phyloP scores from a whole-genome alignment of 2,329 filamentous ascomycete genomes.

The Pseudopyricularia javanii region DNA sequence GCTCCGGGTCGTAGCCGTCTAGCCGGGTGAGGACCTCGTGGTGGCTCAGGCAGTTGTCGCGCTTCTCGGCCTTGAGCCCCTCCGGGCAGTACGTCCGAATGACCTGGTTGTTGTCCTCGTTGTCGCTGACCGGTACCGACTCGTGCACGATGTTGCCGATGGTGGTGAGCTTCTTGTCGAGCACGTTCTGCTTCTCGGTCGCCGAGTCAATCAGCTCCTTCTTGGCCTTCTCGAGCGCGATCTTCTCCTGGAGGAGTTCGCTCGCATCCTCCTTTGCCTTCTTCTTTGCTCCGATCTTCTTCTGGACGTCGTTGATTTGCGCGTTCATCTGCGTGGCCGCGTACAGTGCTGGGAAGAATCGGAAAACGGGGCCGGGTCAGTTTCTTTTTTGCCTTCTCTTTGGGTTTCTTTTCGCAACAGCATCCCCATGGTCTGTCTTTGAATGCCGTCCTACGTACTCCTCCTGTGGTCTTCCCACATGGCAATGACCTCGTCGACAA shows the following conservation, averaged over 20 bases:
- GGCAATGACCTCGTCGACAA: constrained; percentile 82
- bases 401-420: too few species aligned
- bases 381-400: too few species aligned
- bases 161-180: constrained; percentile 68
- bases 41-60: constrained; percentile 64
- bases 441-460: constrained; percentile 18
- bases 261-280: constrained; percentile 77
- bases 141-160: constrained; percentile 91
- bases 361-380: not conserved
- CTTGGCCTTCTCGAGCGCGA: constrained; percentile 67
- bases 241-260: constrained; percentile 12
- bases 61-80: constrained; percentile 61
- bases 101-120: constrained; percentile 77
- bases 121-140: constrained; percentile 70
- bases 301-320: constrained; percentile 79
- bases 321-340: constrained; percentile 61
- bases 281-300: constrained; percentile 83
- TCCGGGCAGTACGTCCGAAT: constrained; percentile 73
- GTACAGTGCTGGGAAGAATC: not conserved
- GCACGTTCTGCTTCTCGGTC: constrained; percentile 57
- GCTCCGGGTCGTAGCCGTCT: constrained; percentile 85
- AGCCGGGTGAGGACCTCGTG: constrained; percentile 85
- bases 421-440: too few species aligned
- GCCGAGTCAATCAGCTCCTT: constrained; percentile 66
- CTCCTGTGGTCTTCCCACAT: constrained; percentile 77